Evolutionary conservation across 257 asterid genomes (phyloP).

Genomic region (Solanum chiquidenum): DNA sequence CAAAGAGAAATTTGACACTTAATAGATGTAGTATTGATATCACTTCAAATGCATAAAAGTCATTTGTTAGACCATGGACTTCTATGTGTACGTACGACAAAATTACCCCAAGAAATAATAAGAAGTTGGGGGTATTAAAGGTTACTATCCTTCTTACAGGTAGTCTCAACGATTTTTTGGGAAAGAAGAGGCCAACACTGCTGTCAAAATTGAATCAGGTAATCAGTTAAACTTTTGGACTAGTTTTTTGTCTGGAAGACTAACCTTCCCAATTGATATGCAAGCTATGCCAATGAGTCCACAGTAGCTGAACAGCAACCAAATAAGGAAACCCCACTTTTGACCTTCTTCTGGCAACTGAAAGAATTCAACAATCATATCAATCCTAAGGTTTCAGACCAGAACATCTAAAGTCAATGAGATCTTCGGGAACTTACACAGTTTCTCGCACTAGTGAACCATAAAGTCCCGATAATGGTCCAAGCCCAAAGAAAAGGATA

Average conservation of each 20-base stretch:
- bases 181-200: neutral
- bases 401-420: neutral
- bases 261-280: slow-evolving; percentile 75
- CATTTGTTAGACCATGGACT: neutral
- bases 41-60: neutral
- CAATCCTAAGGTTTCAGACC: neutral
- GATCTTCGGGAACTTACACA: slow-evolving; percentile 51
- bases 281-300: slow-evolving; percentile 84
- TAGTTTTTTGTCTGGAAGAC: neutral
- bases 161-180: neutral
- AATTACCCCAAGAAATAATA: neutral
- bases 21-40: neutral
- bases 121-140: neutral
- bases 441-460: slow-evolving; percentile 71
- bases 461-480: slow-evolving; percentile 74
- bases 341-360: slow-evolving; percentile 96
- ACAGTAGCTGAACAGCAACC: slow-evolving; percentile 94
- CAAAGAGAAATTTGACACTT: slow-evolving; percentile 4
- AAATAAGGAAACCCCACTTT: slow-evolving; percentile 96
- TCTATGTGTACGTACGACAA: neutral
- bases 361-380: slow-evolving; percentile 2
- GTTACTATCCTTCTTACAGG: neutral
- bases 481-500: slow-evolving; percentile 89
- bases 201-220: neutral
- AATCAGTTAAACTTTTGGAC: neutral